Evolutionary conservation across 2,329 filamentous ascomycete genomes (phyloP), one percentile per base, ranked within the genome.

Genomic region (Plenodomus tracheiphilus): DNA sequence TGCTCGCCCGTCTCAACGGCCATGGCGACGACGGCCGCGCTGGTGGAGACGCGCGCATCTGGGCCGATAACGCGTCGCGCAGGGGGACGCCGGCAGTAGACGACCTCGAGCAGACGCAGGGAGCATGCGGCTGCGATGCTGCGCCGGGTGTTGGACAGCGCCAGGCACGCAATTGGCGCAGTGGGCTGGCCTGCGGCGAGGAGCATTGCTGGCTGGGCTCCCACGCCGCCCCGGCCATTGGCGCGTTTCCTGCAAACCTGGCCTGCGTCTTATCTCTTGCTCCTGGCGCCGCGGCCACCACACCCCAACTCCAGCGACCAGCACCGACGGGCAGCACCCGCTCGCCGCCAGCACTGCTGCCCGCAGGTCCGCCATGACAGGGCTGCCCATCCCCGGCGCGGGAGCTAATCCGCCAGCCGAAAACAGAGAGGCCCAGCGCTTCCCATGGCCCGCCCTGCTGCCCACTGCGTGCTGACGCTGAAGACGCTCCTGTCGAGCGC

Each of bases 361-460:
- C n/a, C n/a, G n/a, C n/a, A n/a, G n/a, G n/a, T n/a, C 53, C 52
- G 46, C 39, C 45, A 62, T 62, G 54, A 55, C 59, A 61, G 56
- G 60, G 53, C 56, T 63, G 58, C 42, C 59, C 60, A 51, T 55
- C 56, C 62, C 65, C 58, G 56, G 66, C 65, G 64, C 67, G 64
- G 65, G 59, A 65, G 64, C 67, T 70, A 69, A 61, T 49, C 56
- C 51, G 49, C 56, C 51, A 54, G 58, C 61, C 22, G 57, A 69
- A 66, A 65, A 64, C 54, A 59, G 64, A 59, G 56, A 68, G 60
- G 63, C 59, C 65, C 64, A 68, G 65, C 62, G 62, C 64, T 61
- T 61, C 44, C 58, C 51, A 59, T 61, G 47, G 51, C 50, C 58
- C 44, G 51, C 48, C 48, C 50, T 50, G 50, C 50, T 56, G 49